Evolutionary conservation across 441 rosid species (phyloP).

Genomic region (Viola pubescens): DNA sequence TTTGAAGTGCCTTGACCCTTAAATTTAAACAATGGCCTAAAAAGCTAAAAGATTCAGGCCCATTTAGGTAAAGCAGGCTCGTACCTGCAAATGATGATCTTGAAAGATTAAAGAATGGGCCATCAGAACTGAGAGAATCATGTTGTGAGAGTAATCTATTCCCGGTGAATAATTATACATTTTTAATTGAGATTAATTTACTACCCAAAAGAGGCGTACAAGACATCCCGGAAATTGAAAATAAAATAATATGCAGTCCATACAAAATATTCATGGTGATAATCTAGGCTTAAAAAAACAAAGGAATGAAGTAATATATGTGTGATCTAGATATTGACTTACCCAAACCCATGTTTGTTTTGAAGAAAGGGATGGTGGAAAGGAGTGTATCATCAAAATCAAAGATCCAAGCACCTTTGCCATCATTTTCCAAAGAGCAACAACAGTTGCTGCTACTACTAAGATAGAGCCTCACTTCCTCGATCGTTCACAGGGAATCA

Average conservation of each 20-base stretch:
- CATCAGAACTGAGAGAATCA: no score
- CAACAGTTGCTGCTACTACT: no score
- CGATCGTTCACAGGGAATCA: slow-evolving; percentile 50
- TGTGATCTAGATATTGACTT: neutral
- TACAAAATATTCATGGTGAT: no score
- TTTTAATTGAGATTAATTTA: neutral
- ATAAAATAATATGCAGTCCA: no score
- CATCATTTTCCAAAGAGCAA: slow-evolving; percentile 43
- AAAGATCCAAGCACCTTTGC: slow-evolving; percentile 77
- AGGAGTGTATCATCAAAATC: slow-evolving; percentile 85
- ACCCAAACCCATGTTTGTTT: slow-evolving; percentile 75
- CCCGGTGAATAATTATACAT: neutral
- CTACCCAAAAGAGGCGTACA: no score
- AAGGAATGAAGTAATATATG: no score
- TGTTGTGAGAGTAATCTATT: no score
- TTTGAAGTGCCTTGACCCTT: no score
- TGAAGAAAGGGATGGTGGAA: slow-evolving; percentile 80
- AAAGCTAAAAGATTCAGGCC: neutral
- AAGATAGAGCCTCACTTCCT: slow-evolving; percentile 47
- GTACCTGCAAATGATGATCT: neutral
- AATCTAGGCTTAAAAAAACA: no score
- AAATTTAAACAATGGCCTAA: neutral
- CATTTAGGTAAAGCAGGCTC: neutral
- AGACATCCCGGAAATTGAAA: no score
- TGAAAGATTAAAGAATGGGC: neutral